phyloP scores from a whole-genome alignment of 495 filamentous ascomycete species.

The Terfezia claveryi region DNA sequence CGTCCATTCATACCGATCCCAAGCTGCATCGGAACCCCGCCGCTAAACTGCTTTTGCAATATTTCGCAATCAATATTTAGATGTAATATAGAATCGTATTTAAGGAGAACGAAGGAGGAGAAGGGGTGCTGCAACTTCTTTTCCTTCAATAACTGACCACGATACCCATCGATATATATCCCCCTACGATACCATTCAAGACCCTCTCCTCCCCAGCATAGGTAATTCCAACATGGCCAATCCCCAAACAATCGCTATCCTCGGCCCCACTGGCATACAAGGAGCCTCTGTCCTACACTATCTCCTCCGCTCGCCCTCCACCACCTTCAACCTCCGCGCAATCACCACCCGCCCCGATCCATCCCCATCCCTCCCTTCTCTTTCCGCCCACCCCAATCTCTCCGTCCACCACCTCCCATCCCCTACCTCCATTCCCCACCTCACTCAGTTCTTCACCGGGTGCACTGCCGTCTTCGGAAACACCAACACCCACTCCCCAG shows the following conservation, averaged over 20 bases:
- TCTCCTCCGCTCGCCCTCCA: slow-evolving; percentile 17
- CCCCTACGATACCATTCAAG: no score
- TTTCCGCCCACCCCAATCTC: slow-evolving; percentile 25
- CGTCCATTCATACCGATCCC: no score
- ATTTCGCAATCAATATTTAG: no score
- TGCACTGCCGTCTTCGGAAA: neutral
- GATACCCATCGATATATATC: no score
- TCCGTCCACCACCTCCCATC: slow-evolving; percentile 19
- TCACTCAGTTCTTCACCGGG: neutral
- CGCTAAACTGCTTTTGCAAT: no score
- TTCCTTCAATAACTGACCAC: no score
- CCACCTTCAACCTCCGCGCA: neutral
- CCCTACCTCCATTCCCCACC: neutral
- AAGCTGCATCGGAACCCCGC: no score
- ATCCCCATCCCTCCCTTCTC: slow-evolving; percentile 15
- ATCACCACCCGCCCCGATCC: slow-evolving; percentile 13
- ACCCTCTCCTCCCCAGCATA: no score
- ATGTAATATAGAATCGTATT: no score
- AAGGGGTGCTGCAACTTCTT: no score
- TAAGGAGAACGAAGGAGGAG: no score
- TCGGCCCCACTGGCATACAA: neutral
- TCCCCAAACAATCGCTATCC: neutral
- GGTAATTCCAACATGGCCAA: neutral
- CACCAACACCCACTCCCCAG: neutral
- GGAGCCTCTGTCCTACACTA: slow-evolving; percentile 3